Evolutionary conservation across 2,329 filamentous ascomycete species (phyloP), one percentile per base, ranked within the genome.

Genomic region (Rutstroemia sp.): DNA sequence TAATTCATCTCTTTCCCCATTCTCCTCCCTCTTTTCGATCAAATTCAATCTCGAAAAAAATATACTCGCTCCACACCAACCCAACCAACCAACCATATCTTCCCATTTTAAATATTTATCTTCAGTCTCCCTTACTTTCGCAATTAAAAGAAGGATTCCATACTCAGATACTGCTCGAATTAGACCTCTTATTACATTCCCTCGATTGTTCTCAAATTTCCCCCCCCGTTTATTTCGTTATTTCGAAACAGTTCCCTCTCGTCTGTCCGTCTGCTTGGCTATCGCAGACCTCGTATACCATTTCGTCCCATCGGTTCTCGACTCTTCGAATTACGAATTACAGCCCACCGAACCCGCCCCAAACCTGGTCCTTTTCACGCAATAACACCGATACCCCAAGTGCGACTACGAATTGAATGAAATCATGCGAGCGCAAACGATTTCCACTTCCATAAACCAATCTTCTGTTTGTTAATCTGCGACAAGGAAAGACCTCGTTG

Each of bases 401-500:
- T 25, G 30, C 44, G 37, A 21, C 19, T 12, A 19, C 4, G 9
- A 34, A 30, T 18, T 41, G 52, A 54, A 21, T 54, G 25, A 54
- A 50, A 39, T 53, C 54, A 57, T 57, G 49, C 42, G 23, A 57
- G 21, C 42, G 34, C 42, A 47, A 41, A 25, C 42, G 49, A 25
- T 16, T 45, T 45, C 48, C 48, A 52, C 47, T 45, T 56, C 42
- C 44, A 57, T 41, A 47, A 39, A 48, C 16, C 27, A 52, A 25
- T 47, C 47, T 47, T 53, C 39, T 30, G 53, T 47, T 52, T 47
- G 53, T 52, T 57, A 57, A 49, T 18, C 41, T 25, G 41, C 49
- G 42, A 57, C 54, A 52, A 57, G 54, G 54, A 57, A 57, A 38
- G 42, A 42, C 54, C 54, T 57, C 49, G 54, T 48, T 42, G 41